Percentiles rank a stretch among this genome's conserved stretches.
phyloP scores from a whole-genome alignment of 2,329 filamentous ascomycete species.

The Calonectria pauciramosa region DNA sequence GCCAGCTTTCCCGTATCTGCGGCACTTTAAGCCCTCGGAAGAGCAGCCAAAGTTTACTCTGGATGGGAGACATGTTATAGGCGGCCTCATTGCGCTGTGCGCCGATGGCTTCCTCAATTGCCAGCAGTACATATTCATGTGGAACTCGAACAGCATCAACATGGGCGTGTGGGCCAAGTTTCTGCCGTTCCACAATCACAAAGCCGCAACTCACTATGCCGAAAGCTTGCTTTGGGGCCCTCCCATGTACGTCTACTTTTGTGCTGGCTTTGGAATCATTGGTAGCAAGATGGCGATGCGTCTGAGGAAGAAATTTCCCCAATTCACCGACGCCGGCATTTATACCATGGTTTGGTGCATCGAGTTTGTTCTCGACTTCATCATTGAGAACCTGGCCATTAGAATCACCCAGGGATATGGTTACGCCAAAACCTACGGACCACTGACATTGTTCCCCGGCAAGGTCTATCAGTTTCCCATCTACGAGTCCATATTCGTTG shows the following conservation, averaged over 20 bases:
- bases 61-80: background rate
- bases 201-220: background rate
- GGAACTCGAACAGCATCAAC: conserved; percentile 16
- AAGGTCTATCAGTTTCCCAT: conserved; percentile 13
- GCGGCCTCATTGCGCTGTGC: conserved; percentile 6
- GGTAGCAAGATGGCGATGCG: conserved; percentile 8
- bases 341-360: conserved; percentile 19
- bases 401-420: conserved; percentile 13
- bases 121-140: conserved; percentile 18
- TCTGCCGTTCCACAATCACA: conserved; percentile 13
- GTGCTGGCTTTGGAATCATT: conserved; percentile 9
- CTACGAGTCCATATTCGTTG: conserved; percentile 9
- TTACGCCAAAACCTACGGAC: conserved; percentile 16
- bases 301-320: background rate
- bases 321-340: background rate
- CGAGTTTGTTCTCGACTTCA: conserved; percentile 10
- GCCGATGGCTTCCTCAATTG: conserved; percentile 16
- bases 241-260: conserved; percentile 17
- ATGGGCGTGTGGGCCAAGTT: conserved; percentile 16
- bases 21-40: background rate
- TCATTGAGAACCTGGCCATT: conserved; percentile 16
- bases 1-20: conserved; percentile 1
- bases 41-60: conserved; percentile 3
- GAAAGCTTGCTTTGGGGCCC: conserved; percentile 13
- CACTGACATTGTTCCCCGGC: background rate